A percentile compares a stretch with the other conserved stretches of the same genome.
Conservation (phyloP, 2,329 filamentous ascomycete species). For the Pseudocercospora macadamiae region DNA sequence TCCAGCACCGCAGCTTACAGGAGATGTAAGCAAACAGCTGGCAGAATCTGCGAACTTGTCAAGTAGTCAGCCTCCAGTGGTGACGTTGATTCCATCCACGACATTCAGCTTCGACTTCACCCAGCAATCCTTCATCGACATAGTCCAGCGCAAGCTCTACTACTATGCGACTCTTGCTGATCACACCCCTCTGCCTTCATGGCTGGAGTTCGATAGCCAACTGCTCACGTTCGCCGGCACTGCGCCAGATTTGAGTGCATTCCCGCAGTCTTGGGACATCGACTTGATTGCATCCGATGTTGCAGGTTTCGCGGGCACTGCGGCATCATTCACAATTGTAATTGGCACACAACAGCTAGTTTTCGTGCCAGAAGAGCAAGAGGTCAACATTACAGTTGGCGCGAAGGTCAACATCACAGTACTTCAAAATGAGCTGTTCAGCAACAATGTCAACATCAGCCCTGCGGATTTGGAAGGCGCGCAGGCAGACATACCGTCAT, state of each 20-base stretch:
- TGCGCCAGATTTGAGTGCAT: slow-evolving; percentile 67
- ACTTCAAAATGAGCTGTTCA: slow-evolving; percentile 38
- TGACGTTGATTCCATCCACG: slow-evolving; percentile 47
- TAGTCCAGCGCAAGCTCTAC: slow-evolving; percentile 53
- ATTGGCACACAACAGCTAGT: slow-evolving; percentile 72
- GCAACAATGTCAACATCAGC: slow-evolving; percentile 47
- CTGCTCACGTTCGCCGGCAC: slow-evolving; percentile 70
- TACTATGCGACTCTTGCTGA: slow-evolving; percentile 79
- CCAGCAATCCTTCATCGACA: slow-evolving; percentile 62
- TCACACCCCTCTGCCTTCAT: slow-evolving; percentile 82
- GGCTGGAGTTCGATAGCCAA: slow-evolving; percentile 72
- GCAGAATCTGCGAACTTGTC: slow-evolving; percentile 56
- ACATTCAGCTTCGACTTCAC: slow-evolving; percentile 49
- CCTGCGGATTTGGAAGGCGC: slow-evolving; percentile 57
- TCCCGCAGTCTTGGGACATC: slow-evolving; percentile 73
- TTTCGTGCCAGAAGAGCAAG: slow-evolving; percentile 61
- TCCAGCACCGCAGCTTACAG: slow-evolving; percentile 56
- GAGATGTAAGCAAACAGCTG: slow-evolving; percentile 63
- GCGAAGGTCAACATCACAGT: slow-evolving; percentile 35
- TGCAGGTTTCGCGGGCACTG: slow-evolving; percentile 71
- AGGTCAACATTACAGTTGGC: slow-evolving; percentile 40
- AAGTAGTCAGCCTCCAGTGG: slow-evolving; percentile 60
- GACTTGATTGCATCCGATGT: slow-evolving; percentile 78
- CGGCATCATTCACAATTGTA: slow-evolving; percentile 69
- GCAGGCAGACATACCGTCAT: slow-evolving; percentile 60